Evolutionary conservation across 2,329 filamentous ascomycete species (phyloP), one percentile per base, ranked within the genome.

Genomic region (Arachnomyces sp.): DNA sequence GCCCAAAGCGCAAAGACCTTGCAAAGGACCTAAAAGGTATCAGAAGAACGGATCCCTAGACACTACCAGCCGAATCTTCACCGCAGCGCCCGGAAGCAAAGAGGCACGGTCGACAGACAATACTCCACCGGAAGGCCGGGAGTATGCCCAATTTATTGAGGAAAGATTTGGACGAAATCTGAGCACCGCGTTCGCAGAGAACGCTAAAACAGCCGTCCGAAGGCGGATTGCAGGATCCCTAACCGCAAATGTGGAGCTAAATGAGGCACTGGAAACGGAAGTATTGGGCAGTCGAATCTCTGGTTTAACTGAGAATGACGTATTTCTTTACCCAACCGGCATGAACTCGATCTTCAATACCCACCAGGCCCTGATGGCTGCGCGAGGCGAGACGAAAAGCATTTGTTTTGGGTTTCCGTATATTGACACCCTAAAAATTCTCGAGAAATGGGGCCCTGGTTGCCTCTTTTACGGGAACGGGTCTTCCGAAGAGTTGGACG

Each of bases 371-470:
- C 68, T 95, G 37, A 68, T 90, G 46, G 68, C 71, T 38, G 73
- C 78, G 1, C 77, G 81, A 29, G 79, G 80, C 3, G 67, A 72
- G 6, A 57, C 77, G 44, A 84, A 86, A 62, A 93, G 87, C 60
- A 80, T 98, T 56, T 89, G 84, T 55, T 95, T 87, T 55, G 92
- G 92, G n/a, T 98, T 98, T 52, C 88, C 92, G 0, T 98, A 98
- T 53, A 86, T 95, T 38, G 92, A 98, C 62, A 95, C 92, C 0
- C 74, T 96, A 40, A 98, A 98, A 61, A 86, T 95, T 36, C 69
- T 96, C 4, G 73, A 96, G 59, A 98, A 96, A 61, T 96, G 93
- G 61, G 92, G 90, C 0, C 84, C 88, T 0, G 90, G 90, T 1
- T 89, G 83, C 44, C 61, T 83, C 2, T 96, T 96, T 59, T 95